Base-by-base conservation (phyloP, 257 asterid species). In the Euphrasia confusa region DNA sequence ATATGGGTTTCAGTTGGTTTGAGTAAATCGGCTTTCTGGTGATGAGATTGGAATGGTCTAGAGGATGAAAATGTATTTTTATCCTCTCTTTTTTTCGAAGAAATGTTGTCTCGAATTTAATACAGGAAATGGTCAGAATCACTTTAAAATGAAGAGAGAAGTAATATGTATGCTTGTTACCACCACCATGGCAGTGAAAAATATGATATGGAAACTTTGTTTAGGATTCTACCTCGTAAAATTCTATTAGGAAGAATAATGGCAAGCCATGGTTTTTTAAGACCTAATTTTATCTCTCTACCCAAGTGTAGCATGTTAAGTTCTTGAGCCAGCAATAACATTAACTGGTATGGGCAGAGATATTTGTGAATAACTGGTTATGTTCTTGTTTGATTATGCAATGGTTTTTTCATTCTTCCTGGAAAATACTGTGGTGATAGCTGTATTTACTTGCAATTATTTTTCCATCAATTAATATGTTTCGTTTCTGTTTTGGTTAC, bases 91-190 rank as follows among this genome's bases (percentile, higher is more conserved):
- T 2, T 24, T 10, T 24, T 1, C 1, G 30, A 8, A 54, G 12
- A 26, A 54, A 26, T 24, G 4, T 1, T 6, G 37, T 54, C 8
- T 21, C 21, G 37, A 21, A 56, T 5, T 40, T n/a, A 26, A n/a
- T 24, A 11, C 42, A 14, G 40, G 15, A 65, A 65, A 54, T 58
- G 49, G 24, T 4, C 13, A 54, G 26, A 10, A n/a, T 13, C 13
- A 24, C 44, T 37, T 21, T 5, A 47, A n/a, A 17, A 35, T 67
- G 64, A 44, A 28, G 39, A 10, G 64, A 57, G 15, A 44, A 28
- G 32, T 40, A 12, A 28, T 28, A 21, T 21, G 53, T 30, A 33
- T 48, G 54, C 26, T 37, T 32, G 49, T 57, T 37, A 18, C 32
- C 49, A 45, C 45, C 52, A 18, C 39, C 27, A 48, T 58, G 52